Percentiles rank a stretch among this genome's conserved stretches.
Conservation (phyloP, 2,329 filamentous ascomycete species). For the Trichoderma sp. region DNA sequence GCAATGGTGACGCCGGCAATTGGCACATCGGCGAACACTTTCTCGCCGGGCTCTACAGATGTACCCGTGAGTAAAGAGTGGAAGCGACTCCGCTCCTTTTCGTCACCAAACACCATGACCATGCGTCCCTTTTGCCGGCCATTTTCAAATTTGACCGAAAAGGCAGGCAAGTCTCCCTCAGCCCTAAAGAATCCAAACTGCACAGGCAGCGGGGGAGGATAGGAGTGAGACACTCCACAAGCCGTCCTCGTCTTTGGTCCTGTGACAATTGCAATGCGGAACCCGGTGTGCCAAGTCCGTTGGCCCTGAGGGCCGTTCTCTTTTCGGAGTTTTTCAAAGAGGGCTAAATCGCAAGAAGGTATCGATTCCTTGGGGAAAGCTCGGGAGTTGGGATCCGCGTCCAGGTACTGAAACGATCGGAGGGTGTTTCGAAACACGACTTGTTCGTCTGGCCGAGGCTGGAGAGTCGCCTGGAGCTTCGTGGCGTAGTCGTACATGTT, state of each 20-base stretch:
- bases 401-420: conserved; percentile 78
- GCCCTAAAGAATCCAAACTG: conserved; percentile 76
- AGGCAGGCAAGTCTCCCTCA: conserved; percentile 68
- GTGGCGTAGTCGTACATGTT: conserved; percentile 83
- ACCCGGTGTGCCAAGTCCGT: conserved; percentile 75
- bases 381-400: conserved; percentile 67
- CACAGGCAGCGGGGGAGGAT: conserved; percentile 66
- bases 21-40: conserved; percentile 68
- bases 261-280: conserved; percentile 75
- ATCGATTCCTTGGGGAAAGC: conserved; percentile 76
- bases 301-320: conserved; percentile 72
- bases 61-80: conserved; percentile 75
- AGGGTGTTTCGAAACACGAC: conserved; percentile 69
- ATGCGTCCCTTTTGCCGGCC: conserved; percentile 67
- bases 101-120: conserved; percentile 74
- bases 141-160: conserved; percentile 71
- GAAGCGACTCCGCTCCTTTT: conserved; percentile 69
- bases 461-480: conserved; percentile 72
- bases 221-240: conserved; percentile 71
- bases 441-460: conserved; percentile 68
- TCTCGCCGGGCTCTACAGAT: conserved; percentile 66
- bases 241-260: conserved; percentile 75
- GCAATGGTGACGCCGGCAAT: conserved; percentile 65
- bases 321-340: conserved; percentile 72
- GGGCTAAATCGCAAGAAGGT: conserved; percentile 67